Percentiles rank a stretch among this genome's conserved stretches.
Evolutionary conservation across 1,284 basidiomycete species (phyloP).

Genomic region (Phellinidium pouzarii): DNA sequence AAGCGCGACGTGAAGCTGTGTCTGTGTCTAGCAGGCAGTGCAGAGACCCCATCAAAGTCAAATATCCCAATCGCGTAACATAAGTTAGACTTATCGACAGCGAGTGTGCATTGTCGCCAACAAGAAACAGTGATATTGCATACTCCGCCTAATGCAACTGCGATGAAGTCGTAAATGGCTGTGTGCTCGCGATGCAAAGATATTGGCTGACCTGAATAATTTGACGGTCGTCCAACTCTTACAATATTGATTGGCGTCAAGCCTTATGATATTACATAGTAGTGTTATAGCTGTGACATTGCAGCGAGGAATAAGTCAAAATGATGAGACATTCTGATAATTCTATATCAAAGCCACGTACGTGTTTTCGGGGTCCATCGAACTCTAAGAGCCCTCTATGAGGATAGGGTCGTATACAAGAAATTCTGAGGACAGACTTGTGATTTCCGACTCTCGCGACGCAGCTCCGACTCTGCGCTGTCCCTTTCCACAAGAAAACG

Average conservation of each 20-base stretch:
- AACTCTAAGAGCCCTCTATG: not conserved
- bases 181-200: not conserved
- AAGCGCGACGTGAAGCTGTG: conserved; percentile 12
- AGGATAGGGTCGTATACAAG: conserved; percentile 1
- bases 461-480: conserved; percentile 1
- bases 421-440: not conserved
- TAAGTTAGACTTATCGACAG: not conserved
- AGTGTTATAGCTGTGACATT: not conserved
- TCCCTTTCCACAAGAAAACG: not conserved
- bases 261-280: not conserved
- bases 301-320: not conserved
- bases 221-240: not conserved
- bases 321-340: not conserved
- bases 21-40: conserved; percentile 8
- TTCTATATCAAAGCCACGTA: not conserved
- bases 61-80: not conserved
- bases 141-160: not conserved
- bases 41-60: conserved; percentile 11
- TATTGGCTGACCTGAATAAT: not conserved
- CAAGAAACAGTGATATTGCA: not conserved
- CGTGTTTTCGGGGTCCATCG: conserved; percentile 3
- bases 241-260: not conserved
- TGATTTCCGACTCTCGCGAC: conserved; percentile 5
- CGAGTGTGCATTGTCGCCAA: not conserved
- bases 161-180: not conserved